Base-by-base conservation (phyloP, 2,329 filamentous ascomycete genomes). In the Eutypa lata region DNA sequence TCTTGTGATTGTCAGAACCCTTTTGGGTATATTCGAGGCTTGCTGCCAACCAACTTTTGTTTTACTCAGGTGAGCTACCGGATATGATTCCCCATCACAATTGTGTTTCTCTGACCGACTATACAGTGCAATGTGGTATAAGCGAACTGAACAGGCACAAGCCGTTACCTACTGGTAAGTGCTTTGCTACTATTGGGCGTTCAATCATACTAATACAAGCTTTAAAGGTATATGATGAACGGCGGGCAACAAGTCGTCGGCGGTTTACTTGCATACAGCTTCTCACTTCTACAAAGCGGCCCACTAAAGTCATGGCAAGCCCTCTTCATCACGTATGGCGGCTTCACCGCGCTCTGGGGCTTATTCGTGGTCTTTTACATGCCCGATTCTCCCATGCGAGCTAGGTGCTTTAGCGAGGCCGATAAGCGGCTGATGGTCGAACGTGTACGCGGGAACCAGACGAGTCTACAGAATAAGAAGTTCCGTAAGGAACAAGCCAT, bases 161-260 rank as follows among this genome's bases (percentile, higher is more conserved):
- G 80, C 82, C 4, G 84, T 89, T 2, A 87, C 84, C 0, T 88
- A 84, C 67, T 90, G 87, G 86, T n/a, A n/a, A n/a, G n/a, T n/a
- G n/a, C n/a, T n/a, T n/a, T n/a, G n/a, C n/a, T n/a, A n/a, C n/a
- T n/a, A n/a, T n/a, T n/a, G n/a, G n/a, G n/a, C n/a, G n/a, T n/a
- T n/a, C n/a, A n/a, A n/a, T n/a, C n/a, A n/a, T n/a, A n/a, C n/a
- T n/a, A n/a, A n/a, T n/a, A n/a, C n/a, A n/a, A n/a, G n/a, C n/a
- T n/a, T n/a, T n/a, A n/a, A n/a, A n/a, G n/a, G n/a, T 87, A 88
- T 67, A 88, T 88, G 82, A 90, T 89, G 85, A 90, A 90, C 64
- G 87, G 87, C 2, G 78, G 76, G 1, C 87, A 90, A 64, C 87
- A 89, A 63, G 86, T 90, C 48, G 84, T 89, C 7, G 87, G 87